Evolutionary conservation across 306 rosid species (phyloP).

Genomic region (Malus sylvestris): DNA sequence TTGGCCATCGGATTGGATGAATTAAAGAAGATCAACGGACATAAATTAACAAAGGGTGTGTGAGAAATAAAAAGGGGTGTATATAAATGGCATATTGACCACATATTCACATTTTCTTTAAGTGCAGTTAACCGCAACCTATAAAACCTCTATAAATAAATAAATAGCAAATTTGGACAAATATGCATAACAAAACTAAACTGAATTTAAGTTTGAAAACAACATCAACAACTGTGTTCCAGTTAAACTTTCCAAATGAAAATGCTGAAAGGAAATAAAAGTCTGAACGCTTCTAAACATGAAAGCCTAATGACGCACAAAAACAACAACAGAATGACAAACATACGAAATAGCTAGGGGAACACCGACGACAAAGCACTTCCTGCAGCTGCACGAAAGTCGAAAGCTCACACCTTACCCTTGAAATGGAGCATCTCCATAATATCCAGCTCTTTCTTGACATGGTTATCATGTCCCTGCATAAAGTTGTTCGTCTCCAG

Average conservation of each 20-base stretch:
- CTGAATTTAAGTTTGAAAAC: neutral
- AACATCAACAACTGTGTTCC: neutral
- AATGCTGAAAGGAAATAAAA: neutral
- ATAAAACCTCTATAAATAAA: neutral
- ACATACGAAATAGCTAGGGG: neutral
- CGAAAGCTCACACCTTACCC: neutral
- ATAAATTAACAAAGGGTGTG: no score
- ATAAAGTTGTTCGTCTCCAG: conserved; percentile 14
- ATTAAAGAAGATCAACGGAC: no score
- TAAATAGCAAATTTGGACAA: neutral
- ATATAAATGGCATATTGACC: no score
- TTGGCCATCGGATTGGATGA: no score
- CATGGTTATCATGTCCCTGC: conserved; percentile 15
- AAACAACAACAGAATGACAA: neutral
- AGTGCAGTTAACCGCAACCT: no score
- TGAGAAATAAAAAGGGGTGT: no score
- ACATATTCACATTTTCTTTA: no score
- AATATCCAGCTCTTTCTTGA: conserved; percentile 34
- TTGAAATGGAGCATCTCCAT: conserved; percentile 22
- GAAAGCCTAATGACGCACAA: neutral
- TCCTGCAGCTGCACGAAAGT: no score
- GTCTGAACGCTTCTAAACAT: neutral
- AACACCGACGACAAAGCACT: no score
- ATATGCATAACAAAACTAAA: neutral
- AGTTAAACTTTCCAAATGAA: neutral